A percentile compares a stretch with the other conserved stretches of the same genome.
Evolutionary conservation across 352 stramenopile species (phyloP).

Genomic region (Phytophthora cactorum): DNA sequence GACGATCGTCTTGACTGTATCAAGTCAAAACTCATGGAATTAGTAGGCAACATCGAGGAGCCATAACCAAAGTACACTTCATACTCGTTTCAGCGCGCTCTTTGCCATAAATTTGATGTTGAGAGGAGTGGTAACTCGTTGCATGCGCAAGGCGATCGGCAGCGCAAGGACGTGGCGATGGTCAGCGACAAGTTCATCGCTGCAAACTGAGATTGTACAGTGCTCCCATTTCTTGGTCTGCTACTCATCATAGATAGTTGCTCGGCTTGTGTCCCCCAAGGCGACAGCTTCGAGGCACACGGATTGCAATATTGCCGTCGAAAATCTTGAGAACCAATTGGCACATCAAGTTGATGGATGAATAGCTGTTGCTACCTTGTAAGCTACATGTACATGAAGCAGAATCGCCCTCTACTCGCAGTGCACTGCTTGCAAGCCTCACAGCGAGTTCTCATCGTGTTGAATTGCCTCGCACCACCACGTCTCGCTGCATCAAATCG

Average conservation of each 20-base stretch:
- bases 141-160: neutral
- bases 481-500: too few species aligned
- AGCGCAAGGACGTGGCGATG: slow-evolving; percentile 6
- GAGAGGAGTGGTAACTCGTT: slow-evolving; percentile 1
- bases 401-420: too few species aligned
- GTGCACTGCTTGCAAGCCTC: too few species aligned
- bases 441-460: too few species aligned
- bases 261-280: too few species aligned
- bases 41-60: neutral
- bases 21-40: neutral
- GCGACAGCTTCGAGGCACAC: neutral
- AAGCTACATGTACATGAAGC: too few species aligned
- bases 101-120: slow-evolving; percentile 44
- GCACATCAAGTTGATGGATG: neutral
- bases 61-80: neutral
- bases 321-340: too few species aligned
- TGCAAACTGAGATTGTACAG: too few species aligned
- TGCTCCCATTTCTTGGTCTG: too few species aligned
- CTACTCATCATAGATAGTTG: neutral
- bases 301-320: too few species aligned
- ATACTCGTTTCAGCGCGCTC: slow-evolving; percentile 79
- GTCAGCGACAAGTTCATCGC: slow-evolving; percentile 6
- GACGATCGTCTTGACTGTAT: slow-evolving; percentile 73
- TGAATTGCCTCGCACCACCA: too few species aligned
- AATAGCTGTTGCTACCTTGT: too few species aligned